These are phyloP conservation scores for Talaromyces sp. DNA, from an alignment of 2,329 filamentous ascomycete species.

Conservation along the genomic window DNA sequence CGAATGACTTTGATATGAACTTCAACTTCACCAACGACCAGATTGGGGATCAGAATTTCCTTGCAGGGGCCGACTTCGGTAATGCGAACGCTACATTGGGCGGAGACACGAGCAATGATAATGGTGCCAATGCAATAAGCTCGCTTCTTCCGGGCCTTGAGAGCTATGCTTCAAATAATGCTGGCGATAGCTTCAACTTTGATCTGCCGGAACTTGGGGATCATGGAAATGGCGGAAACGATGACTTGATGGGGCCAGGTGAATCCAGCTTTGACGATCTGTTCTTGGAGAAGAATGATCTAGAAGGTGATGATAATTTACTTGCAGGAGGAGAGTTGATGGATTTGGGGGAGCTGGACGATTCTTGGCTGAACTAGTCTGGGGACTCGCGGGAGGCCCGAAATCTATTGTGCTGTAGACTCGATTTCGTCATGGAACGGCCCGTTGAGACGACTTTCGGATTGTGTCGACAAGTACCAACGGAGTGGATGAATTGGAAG, in stretches of 20 bases:
- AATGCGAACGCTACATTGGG: constrained; percentile 22
- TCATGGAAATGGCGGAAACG: constrained; percentile 28
- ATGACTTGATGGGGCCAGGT: constrained; percentile 40
- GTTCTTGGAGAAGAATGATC: constrained; percentile 43
- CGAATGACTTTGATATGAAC: constrained; percentile 41
- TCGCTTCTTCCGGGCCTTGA: constrained; percentile 34
- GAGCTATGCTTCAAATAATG: constrained; percentile 32
- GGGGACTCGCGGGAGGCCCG: not conserved
- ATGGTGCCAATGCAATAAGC: constrained; percentile 25
- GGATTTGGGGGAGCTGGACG: constrained; percentile 42
- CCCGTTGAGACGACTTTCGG: not conserved
- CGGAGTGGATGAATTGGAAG: no score
- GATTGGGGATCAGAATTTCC: constrained; percentile 39
- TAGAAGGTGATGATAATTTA: constrained; percentile 36
- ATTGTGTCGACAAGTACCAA: not conserved
- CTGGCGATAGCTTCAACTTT: constrained; percentile 40
- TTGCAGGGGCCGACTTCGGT: constrained; percentile 36
- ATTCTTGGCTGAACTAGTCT: constrained; percentile 19
- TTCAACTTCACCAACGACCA: constrained; percentile 43
- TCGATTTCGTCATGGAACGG: not conserved
- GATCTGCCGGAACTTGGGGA: constrained; percentile 32
- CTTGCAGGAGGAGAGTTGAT: constrained; percentile 40
- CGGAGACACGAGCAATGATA: constrained; percentile 21
- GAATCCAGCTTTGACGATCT: constrained; percentile 48
- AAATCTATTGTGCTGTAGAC: not conserved